Conservation (phyloP, 2,329 filamentous ascomycete genomes). For the Zymoseptoria passerinii region DNA sequence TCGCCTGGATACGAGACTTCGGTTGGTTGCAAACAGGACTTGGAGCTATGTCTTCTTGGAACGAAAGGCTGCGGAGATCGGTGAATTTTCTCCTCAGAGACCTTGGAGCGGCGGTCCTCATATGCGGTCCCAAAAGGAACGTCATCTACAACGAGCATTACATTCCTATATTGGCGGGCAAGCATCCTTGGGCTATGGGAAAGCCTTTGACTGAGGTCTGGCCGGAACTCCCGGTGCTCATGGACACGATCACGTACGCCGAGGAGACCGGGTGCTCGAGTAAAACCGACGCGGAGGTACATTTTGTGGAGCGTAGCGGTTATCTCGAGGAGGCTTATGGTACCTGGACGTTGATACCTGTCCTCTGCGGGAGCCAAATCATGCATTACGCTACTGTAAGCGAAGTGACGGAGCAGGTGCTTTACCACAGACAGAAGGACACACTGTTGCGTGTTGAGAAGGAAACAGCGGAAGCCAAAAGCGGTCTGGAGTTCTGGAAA, state of each 20-base stretch:
- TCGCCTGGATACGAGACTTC: slow-evolving; percentile 9
- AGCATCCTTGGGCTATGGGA: slow-evolving; percentile 21
- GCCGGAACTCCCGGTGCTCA: slow-evolving; percentile 3
- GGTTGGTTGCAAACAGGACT: slow-evolving; percentile 13
- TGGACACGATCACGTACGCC: slow-evolving; percentile 4
- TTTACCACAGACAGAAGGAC: slow-evolving; percentile 13
- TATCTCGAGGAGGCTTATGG: slow-evolving; percentile 14
- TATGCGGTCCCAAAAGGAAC: slow-evolving; percentile 24
- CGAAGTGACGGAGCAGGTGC: slow-evolving; percentile 13
- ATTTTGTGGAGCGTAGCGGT: slow-evolving; percentile 9
- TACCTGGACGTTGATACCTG: slow-evolving; percentile 11
- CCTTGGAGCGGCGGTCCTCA: slow-evolving; percentile 10
- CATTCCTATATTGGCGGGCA: slow-evolving; percentile 23
- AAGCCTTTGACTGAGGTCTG: slow-evolving; percentile 12
- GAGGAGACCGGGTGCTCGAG: slow-evolving; percentile 12
- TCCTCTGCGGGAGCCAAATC: slow-evolving; percentile 4
- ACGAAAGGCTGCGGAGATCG: slow-evolving; percentile 7
- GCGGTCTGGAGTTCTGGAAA: slow-evolving; percentile 12
- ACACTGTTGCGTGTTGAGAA: slow-evolving; percentile 11
- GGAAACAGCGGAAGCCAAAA: slow-evolving; percentile 7
- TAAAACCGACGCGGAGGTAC: slow-evolving; percentile 2
- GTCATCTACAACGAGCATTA: slow-evolving; percentile 33
- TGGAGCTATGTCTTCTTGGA: slow-evolving; percentile 14
- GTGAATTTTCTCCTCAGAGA: slow-evolving; percentile 16
- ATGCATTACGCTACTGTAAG: slow-evolving; percentile 11